Base-by-base conservation (phyloP, 805 yeast species). In the Metschnikowia hibisci region DNA sequence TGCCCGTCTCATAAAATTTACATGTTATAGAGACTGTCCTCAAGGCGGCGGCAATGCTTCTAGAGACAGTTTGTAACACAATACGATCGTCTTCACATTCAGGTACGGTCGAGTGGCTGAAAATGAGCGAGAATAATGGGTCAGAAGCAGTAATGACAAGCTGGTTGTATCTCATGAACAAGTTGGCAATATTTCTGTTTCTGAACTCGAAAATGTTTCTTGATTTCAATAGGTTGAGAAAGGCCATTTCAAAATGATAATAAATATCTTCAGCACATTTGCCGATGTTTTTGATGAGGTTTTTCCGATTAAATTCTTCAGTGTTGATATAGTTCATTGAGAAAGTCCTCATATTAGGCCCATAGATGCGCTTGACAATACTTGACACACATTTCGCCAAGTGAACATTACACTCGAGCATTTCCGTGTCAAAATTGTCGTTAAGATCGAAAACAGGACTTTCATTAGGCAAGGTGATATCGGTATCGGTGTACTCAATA, bases 401-500 rank as follows among this genome's bases (percentile, higher is more conserved):
- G 38, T 69, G 71, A 16, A 68, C 72, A 47, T 69, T 67, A 18
- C 60, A 50, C 43, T 66, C 71, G 34, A 69, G 55, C 10, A 58
- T 45, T 28, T 57, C 56, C 9, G 51, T 42, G 44, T 66, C 63
- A 43, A 65, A 69, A 20, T 51, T 36, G 43, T 67, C 71, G 25
- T 53, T 50, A 23, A 67, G 46, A 32, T 56, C 63, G 23, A 50
- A 31, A 10, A 42, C 35, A 8, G 46, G 46, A 46, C 65, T 65
- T 47, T 69, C 73, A 29, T 55, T 43, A 4, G 74, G 74, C 8
- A 67, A 56, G 30, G 68, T 71, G 10, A 67, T 70, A 40, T 69
- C 74, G 1, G 74, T 69, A 43, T 69, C 73, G 4, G 70, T 63
- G 52, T 66, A 67, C 43, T 67, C 67, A 35, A 69, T 64, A 45